Evolutionary conservation across 345 rosid genomes (phyloP), one percentile per base, ranked within the genome.

Genomic region (Hibiscus mutabilis): DNA sequence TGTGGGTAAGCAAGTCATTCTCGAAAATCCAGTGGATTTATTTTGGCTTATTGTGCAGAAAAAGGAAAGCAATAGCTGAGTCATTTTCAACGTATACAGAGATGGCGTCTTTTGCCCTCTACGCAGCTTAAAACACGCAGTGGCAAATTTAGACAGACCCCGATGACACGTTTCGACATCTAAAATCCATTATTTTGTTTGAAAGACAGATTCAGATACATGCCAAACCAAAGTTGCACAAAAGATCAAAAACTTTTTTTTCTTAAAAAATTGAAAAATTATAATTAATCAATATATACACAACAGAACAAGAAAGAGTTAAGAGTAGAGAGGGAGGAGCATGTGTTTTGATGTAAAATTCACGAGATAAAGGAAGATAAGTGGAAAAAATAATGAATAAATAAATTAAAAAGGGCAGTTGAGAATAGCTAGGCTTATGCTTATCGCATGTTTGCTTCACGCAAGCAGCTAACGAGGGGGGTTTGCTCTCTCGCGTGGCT

Each of bases 371-470:
- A 61, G 71, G 70, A 60, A 73, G 57, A 52, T n/a, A 62, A 47
- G 74, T 4, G 7, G 51, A 9, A 13, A 27, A 27, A 27, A 27
- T 27, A 27, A 27, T 27, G 2, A 27, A 27, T 27, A 27, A 27
- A 5, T 18, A 4, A 19, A 21, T 6, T 6, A 52, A 16, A 70
- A 74, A 75, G 71, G 68, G 76, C 86, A 82, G 86, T 79, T 81
- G 85, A 75, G 82, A 78, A 69, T 61, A 79, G 75, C 66, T 70
- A 73, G 85, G 76, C 88, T 83, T 79, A 83, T 89, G 76, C 88
- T 83, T 79, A 83, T 89, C 89, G 86, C 92, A 86, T 89, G 96
- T 87, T 93, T 94, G 93, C 97, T 94, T 94, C 96, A 94, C 98
- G 98, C 96, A 94, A 94, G 83, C 90, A 83, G 90, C 97, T 87